Conservation (phyloP, 2,329 filamentous ascomycete species). For the Apiospora hydei region DNA sequence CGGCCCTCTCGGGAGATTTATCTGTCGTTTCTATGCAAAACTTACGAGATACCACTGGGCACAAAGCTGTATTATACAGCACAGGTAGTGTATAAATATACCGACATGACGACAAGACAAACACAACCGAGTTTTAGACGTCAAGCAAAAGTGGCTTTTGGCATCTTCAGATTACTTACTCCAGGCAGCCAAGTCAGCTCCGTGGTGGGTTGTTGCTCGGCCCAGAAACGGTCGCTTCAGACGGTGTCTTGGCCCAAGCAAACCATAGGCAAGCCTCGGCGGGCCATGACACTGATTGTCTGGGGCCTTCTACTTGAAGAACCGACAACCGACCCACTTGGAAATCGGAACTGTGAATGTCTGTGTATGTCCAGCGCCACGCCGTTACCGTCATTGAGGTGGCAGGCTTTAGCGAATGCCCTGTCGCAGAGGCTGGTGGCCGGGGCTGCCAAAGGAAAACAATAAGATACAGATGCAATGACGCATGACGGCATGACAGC, state of each 20-base stretch:
- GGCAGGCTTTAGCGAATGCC: background rate
- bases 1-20: background rate
- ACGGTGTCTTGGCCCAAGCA: background rate
- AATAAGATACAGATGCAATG: background rate
- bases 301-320: background rate
- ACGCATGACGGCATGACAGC: background rate
- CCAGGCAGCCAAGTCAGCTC: background rate
- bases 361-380: background rate
- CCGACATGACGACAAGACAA: background rate
- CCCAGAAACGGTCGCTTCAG: background rate
- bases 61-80: background rate
- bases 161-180: background rate
- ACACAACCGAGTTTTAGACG: background rate
- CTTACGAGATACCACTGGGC: constrained; percentile 3
- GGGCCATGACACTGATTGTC: background rate
- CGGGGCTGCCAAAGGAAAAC: background rate
- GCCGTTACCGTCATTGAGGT: background rate
- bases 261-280: background rate
- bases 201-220: background rate
- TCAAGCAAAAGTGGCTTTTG: background rate
- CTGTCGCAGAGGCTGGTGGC: background rate
- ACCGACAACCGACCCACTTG: background rate
- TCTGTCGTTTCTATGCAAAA: background rate
- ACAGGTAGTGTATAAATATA: constrained; percentile 22
- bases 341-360: background rate